These are phyloP conservation scores for Mycena alexandri DNA, from an alignment of 768 basidiomycete species.

Conservation along the genomic window DNA sequence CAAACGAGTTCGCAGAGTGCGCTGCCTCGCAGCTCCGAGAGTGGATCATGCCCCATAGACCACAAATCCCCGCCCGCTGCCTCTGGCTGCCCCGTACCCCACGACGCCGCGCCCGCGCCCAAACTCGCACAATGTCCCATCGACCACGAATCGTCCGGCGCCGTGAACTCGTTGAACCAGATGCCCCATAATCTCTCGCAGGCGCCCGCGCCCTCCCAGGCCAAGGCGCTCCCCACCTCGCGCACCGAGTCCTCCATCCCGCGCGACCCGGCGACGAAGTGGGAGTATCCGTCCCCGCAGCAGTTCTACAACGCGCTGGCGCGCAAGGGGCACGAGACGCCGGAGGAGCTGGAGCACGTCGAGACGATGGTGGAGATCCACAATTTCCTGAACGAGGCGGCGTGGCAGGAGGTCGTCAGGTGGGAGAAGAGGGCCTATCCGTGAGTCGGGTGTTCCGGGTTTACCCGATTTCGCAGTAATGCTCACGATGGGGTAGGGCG, in stretches of 20 bases:
- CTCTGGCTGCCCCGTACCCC: conserved; percentile 56
- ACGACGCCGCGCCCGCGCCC: conserved; percentile 49
- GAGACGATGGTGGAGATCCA: conserved; percentile 99
- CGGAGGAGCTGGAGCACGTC: conserved; percentile 83
- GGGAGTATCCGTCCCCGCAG: conserved; percentile 98
- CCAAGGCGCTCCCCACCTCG: conserved; percentile 72
- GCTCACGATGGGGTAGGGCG: conserved; percentile 59
- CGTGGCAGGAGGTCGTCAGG: conserved; percentile 93
- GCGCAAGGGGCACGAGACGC: conserved; percentile 97
- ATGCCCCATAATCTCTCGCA: conserved; percentile 87
- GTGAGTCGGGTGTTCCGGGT: conserved; percentile 57
- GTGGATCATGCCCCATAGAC: conserved; percentile 31
- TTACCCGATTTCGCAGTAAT: too few species aligned
- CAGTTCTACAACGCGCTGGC: conserved; percentile 98
- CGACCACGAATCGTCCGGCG: conserved; percentile 56
- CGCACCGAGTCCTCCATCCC: conserved; percentile 91
- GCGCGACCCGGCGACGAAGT: conserved; percentile 67
- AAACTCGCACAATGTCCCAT: conserved; percentile 72
- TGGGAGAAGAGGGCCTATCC: conserved; percentile 85
- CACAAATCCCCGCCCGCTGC: conserved; percentile 41
- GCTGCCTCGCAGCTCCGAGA: neutral
- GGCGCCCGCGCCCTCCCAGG: conserved; percentile 69
- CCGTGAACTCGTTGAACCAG: conserved; percentile 82
- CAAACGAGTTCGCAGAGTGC: conserved; percentile 28
- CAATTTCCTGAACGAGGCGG: conserved; percentile 97